Percentiles rank a stretch among this genome's conserved stretches.
Conservation (phyloP, 768 basidiomycete species). For the Termitomyces sp. region DNA sequence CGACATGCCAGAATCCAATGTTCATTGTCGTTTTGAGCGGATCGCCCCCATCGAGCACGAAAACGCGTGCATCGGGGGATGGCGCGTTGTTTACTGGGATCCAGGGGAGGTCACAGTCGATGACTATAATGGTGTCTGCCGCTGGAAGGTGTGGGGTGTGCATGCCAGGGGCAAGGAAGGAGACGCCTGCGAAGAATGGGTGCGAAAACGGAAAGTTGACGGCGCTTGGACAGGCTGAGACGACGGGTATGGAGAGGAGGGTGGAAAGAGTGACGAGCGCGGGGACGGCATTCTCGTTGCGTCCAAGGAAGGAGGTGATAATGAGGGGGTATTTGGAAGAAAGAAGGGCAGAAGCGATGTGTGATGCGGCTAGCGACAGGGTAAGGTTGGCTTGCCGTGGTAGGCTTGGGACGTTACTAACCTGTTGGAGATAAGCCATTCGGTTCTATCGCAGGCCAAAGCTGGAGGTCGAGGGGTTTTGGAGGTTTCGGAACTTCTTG, state of each 20-base stretch:
- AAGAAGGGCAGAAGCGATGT: slow-evolving; percentile 45
- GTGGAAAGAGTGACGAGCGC: slow-evolving; percentile 44
- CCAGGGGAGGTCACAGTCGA: slow-evolving; percentile 70
- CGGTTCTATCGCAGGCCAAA: slow-evolving; percentile 52
- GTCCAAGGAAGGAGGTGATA: slow-evolving; percentile 58
- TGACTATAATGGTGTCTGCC: slow-evolving; percentile 58
- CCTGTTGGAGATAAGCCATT: slow-evolving; percentile 38
- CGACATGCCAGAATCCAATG: slow-evolving; percentile 11
- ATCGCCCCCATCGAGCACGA: slow-evolving; percentile 58
- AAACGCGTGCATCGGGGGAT: slow-evolving; percentile 38
- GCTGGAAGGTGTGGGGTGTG: slow-evolving; percentile 42
- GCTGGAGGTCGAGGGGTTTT: slow-evolving; percentile 19
- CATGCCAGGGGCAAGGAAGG: slow-evolving; percentile 40
- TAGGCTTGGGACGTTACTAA: slow-evolving; percentile 7
- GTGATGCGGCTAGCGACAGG: slow-evolving; percentile 22
- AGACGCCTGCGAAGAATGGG: slow-evolving; percentile 46
- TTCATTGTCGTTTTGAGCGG: slow-evolving; percentile 51
- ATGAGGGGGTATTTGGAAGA: slow-evolving; percentile 53
- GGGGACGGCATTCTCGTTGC: slow-evolving; percentile 41
- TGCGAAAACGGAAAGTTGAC: slow-evolving; percentile 56
- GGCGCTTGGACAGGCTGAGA: slow-evolving; percentile 42
- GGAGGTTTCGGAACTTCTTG: slow-evolving; percentile 44
- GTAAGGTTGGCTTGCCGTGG: not conserved
- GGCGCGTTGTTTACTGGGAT: slow-evolving; percentile 47
- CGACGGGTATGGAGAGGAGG: slow-evolving; percentile 50